Evolutionary conservation across 129 eudicot species (phyloP), one percentile per base, ranked within the genome.

Genomic region (Chrysanthemum seticuspe): DNA sequence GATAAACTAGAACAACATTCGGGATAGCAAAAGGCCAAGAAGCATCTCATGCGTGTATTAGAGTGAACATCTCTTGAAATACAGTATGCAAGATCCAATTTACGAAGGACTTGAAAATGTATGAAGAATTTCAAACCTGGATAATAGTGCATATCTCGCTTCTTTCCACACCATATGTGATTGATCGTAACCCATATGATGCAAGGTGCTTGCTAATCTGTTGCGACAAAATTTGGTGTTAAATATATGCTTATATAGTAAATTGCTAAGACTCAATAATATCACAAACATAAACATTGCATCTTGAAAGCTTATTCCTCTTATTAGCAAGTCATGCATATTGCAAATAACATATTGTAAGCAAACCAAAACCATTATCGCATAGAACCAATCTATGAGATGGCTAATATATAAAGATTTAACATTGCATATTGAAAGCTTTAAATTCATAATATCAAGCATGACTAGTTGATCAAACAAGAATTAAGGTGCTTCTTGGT

Each of bases 11-110:
- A 80, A 84, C 72, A 85, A 56, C 75, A 83, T 23, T 36, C 97
- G 92, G 74, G 89, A 82, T 54, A 93, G 83, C 70, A 93, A 91
- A 66, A 93, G 92, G 62, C 97, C 29, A 27, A 2, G 86, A 40
- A 87, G 79, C 85, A 84, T 77, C 16, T 97, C 96, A 97, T 93
- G 87, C 85, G 79, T 67, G 62, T 11, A 66, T 45, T 21, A 29
- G 48, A 31, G 34, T 10, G 25, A 40, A 7, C 14, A 23, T 19
- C 51, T 62, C 19, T 21, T 18, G 25, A 27, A 8, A 64, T 1
- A 63, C 0, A 36, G 14, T 0, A 53, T 25, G 9, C 47, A 13
- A 62, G 16, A 34, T 62, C 48, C 48, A 62, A 29, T 45, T 36
- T 16, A 29, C 8, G 5, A 21, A 5, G 31, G n/a, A 53, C 53